phyloP scores from a whole-genome alignment of 306 rosid genomes.

The Quercus parvula region DNA sequence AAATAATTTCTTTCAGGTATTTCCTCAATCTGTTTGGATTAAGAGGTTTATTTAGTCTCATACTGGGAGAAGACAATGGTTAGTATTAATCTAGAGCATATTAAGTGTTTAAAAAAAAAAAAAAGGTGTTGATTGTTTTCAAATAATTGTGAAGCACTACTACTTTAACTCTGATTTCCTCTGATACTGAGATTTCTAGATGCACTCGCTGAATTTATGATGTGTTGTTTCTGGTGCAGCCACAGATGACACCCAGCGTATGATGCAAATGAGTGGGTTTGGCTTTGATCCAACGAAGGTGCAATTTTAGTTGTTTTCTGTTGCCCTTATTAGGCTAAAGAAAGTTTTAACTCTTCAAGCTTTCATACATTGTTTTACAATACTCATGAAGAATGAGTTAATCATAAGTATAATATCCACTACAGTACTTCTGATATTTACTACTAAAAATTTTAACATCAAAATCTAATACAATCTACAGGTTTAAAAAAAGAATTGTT shows the following conservation, averaged over 20 bases:
- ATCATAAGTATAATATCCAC: too few species aligned
- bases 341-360: conserved; percentile 1
- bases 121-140: not conserved
- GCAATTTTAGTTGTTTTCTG: conserved; percentile 5
- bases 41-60: conserved; percentile 97
- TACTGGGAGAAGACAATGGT: conserved; percentile 99
- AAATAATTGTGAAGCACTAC: not conserved
- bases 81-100: conserved; percentile 26
- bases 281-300: conserved; percentile 97
- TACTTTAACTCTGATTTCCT: not conserved
- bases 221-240: conserved; percentile 50
- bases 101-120: not conserved
- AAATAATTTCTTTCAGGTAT: conserved; percentile 57
- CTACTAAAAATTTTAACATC: too few species aligned
- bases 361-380: not conserved
- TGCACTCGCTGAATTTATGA: conserved; percentile 15
- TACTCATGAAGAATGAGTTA: not conserved
- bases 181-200: conserved; percentile 4
- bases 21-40: conserved; percentile 95
- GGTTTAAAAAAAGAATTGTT: too few species aligned
- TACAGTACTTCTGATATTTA: too few species aligned
- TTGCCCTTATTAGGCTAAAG: conserved; percentile 8
- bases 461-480: too few species aligned
- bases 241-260: conserved; percentile 90
- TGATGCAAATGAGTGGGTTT: conserved; percentile 99